A percentile compares a stretch with the other conserved stretches of the same genome.
Conservation (phyloP, 768 basidiomycete species). For the Boletus eberwhitei region DNA sequence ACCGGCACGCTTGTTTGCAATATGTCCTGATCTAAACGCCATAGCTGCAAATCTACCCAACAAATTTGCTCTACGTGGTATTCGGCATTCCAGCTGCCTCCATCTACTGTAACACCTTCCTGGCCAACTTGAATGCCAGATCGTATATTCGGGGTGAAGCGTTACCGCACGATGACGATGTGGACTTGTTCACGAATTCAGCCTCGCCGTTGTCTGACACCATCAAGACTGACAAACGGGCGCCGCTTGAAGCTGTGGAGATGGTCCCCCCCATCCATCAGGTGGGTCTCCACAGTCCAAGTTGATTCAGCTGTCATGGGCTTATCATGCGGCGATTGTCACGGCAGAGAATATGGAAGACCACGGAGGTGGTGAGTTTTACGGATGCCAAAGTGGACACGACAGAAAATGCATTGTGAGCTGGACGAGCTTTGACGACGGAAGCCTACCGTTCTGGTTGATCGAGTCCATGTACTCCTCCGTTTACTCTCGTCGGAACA, state of each 20-base stretch:
- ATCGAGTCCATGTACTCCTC: too few species aligned
- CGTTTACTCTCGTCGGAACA: too few species aligned
- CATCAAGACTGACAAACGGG: not conserved
- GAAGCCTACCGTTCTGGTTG: too few species aligned
- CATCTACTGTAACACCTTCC: slow-evolving; percentile 12
- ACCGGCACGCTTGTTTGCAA: not conserved
- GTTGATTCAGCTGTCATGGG: not conserved
- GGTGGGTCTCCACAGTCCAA: not conserved
- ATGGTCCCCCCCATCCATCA: too few species aligned
- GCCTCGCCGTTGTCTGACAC: too few species aligned
- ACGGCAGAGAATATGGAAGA: not conserved
- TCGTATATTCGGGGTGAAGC: not conserved
- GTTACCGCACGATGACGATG: not conserved
- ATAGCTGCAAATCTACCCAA: not conserved
- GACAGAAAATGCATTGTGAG: too few species aligned
- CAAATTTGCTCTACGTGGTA: not conserved
- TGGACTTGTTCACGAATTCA: not conserved
- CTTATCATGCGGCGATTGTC: not conserved
- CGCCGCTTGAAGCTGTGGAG: too few species aligned
- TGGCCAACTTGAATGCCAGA: slow-evolving; percentile 12
- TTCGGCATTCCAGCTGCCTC: slow-evolving; percentile 9
- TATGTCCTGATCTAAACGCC: too few species aligned
- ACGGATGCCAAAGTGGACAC: not conserved
- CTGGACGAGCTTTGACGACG: too few species aligned
- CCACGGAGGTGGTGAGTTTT: not conserved